phyloP scores from a whole-genome alignment of 768 basidiomycete species.

The Naematelia encephala region DNA sequence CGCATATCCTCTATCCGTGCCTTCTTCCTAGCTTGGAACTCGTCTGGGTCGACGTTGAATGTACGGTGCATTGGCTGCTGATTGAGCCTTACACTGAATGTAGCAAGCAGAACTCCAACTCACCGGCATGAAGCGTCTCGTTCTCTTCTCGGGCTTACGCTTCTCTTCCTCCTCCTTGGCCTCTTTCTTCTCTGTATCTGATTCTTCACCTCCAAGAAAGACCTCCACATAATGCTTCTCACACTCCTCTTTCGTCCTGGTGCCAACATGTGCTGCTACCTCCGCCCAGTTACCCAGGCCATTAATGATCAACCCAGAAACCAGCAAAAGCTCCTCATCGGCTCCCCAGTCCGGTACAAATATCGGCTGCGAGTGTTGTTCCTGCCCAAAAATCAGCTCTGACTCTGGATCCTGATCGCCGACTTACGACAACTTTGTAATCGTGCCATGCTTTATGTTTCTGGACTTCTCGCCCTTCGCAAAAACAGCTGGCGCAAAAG shows the following conservation, averaged over 20 bases:
- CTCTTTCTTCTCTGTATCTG: conserved; percentile 13
- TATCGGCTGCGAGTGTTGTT: conserved; percentile 94
- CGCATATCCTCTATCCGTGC: conserved; percentile 76
- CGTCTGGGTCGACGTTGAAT: conserved; percentile 69
- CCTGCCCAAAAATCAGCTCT: conserved; percentile 57
- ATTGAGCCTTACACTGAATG: conserved; percentile 13
- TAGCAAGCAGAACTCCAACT: conserved; percentile 28
- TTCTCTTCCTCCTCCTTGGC: conserved; percentile 9
- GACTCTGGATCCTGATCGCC: no score
- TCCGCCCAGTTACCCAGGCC: conserved; percentile 97
- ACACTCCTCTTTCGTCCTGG: conserved; percentile 87
- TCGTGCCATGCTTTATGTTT: conserved; percentile 80
- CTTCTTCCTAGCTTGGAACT: conserved; percentile 86
- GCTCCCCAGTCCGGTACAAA: conserved; percentile 95
- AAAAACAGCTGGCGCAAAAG: conserved; percentile 89
- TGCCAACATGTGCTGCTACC: conserved; percentile 87
- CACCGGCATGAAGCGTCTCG: conserved; percentile 48
- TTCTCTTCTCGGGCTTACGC: conserved; percentile 18
- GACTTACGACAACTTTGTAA: conserved; percentile 82
- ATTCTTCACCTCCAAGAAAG: conserved; percentile 67
- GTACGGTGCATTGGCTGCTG: conserved; percentile 50
- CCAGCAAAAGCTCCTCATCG: conserved; percentile 89
- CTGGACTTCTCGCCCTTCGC: conserved; percentile 81
- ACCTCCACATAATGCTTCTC: conserved; percentile 79
- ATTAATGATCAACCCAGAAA: conserved; percentile 80